These are phyloP conservation scores for Neurospora sp. DNA, from an alignment of 495 filamentous ascomycete species.

Conservation along the genomic window DNA sequence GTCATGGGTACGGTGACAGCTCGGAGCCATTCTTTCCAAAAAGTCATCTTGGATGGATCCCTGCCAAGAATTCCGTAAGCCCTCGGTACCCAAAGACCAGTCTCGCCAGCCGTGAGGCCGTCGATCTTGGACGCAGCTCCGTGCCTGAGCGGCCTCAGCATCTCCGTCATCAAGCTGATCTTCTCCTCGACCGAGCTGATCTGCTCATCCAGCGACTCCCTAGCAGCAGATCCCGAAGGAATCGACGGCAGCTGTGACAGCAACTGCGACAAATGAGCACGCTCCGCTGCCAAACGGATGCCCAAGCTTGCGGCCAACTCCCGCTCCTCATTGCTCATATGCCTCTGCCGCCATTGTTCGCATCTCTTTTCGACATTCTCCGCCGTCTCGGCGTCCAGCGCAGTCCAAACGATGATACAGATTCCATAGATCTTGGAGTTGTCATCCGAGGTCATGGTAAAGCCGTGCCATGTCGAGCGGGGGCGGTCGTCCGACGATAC, in stretches of 20 bases:
- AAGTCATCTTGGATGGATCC: conserved; percentile 71
- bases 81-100: conserved; percentile 91
- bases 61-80: conserved; percentile 89
- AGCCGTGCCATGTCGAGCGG: conserved; percentile 93
- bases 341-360: conserved; percentile 84
- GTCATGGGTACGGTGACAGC: conserved; percentile 91
- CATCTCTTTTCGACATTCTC: conserved; percentile 85
- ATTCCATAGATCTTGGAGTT: conserved; percentile 87
- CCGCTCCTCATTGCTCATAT: conserved; percentile 93
- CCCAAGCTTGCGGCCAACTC: conserved; percentile 90
- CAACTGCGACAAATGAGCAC: conserved; percentile 80
- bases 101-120: conserved; percentile 89
- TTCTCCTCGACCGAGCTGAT: conserved; percentile 96
- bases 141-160: conserved; percentile 84
- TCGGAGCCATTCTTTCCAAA: conserved; percentile 98
- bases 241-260: conserved; percentile 71
- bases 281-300: conserved; percentile 77
- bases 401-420: conserved; percentile 86
- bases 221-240: conserved; percentile 65
- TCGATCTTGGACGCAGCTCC: conserved; percentile 96
- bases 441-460: conserved; percentile 92
- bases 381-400: conserved; percentile 68
- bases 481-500: conserved; percentile 91
- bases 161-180: conserved; percentile 91
- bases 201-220: conserved; percentile 81